Base-by-base conservation (phyloP, 352 stramenopile species). In the Pythium plurisporium region DNA sequence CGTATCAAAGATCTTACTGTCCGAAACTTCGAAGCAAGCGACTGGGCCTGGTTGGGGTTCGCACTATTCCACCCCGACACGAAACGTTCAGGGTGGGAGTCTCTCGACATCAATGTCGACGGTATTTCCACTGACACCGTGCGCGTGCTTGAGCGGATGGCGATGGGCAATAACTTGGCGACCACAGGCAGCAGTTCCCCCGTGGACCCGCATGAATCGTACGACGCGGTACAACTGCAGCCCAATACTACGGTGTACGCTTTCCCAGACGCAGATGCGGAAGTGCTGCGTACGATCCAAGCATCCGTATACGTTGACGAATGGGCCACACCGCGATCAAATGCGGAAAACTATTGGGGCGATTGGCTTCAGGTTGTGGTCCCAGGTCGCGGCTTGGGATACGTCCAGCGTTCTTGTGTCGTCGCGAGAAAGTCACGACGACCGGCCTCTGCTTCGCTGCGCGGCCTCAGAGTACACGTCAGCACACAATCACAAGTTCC, bases 11-110 rank as follows among this genome's bases (percentile, higher is more conserved):
- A 20, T 20, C 41, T 47, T 15, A 11, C 29, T 2, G 22, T 47
- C n/a, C 17, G 41, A 31, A 5, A 20, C 4, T 31, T 47, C 8
- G 9, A 30, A 2, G 22, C 41, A n/a, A 17, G 29, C 22, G 49
- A 57, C 22, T 57, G 49, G 49, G 49, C 49, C 2, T 57, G 49
- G 49, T 25, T 57, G 2, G 49, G 49, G 5, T 57, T 41, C 49
- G 49, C 49, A 1, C 4, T 57, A 2, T 57, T 57, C 37, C 49
- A 57, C 14, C 49, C 49, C 4, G 49, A 57, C 15, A 7, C 49
- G 5, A 20, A 5, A 4, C 15, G 46, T 15, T 31, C 41, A 6
- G 9, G 34, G 31, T 30, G 12, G 22, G 34, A 46, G 34, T 36
- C 17, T 17, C 17, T 37, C 33, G 41, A 47, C 10, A 31, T 47